Percentiles rank a stretch among this genome's conserved stretches.
These are phyloP conservation scores for Penicillium salamii DNA, from an alignment of 495 filamentous ascomycete species.

Conservation along the genomic window DNA sequence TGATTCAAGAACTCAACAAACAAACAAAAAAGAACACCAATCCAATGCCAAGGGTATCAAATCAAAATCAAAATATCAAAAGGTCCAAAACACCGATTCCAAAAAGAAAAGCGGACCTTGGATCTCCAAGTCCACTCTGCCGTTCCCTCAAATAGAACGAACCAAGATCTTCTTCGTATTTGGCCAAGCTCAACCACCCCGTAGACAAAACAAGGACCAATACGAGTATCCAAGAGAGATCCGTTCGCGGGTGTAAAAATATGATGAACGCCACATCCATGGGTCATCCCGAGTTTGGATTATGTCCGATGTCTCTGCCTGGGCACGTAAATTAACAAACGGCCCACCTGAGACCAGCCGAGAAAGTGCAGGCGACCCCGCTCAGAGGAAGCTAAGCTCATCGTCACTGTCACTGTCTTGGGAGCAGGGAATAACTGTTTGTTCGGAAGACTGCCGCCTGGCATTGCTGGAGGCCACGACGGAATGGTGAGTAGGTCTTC, in stretches of 20 bases:
- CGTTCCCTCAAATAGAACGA: constrained; percentile 3
- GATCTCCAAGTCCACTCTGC: neutral
- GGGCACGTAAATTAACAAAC: neutral
- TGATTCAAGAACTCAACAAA: neutral
- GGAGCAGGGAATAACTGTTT: constrained; percentile 26
- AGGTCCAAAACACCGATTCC: constrained; percentile 13
- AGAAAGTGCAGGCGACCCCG: neutral
- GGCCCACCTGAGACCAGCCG: neutral
- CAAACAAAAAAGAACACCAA: constrained; percentile 4
- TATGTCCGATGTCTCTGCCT: neutral
- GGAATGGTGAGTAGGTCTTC: constrained; percentile 16
- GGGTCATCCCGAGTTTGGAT: neutral
- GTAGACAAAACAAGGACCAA: neutral
- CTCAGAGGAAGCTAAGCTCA: constrained; percentile 43
- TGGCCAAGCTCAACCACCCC: neutral
- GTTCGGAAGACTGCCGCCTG: neutral
- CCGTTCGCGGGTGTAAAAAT: constrained; percentile 4
- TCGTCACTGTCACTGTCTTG: constrained; percentile 42
- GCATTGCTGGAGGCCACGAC: neutral
- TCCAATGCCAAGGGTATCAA: constrained; percentile 19
- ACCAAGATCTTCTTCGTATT: neutral
- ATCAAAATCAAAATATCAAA: too few relatives aligned
- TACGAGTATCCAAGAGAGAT: neutral
- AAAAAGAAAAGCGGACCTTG: constrained; percentile 8
- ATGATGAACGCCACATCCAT: neutral